Evolutionary conservation across 768 basidiomycete species (phyloP).

Genomic region (Lactifluus piperatus): DNA sequence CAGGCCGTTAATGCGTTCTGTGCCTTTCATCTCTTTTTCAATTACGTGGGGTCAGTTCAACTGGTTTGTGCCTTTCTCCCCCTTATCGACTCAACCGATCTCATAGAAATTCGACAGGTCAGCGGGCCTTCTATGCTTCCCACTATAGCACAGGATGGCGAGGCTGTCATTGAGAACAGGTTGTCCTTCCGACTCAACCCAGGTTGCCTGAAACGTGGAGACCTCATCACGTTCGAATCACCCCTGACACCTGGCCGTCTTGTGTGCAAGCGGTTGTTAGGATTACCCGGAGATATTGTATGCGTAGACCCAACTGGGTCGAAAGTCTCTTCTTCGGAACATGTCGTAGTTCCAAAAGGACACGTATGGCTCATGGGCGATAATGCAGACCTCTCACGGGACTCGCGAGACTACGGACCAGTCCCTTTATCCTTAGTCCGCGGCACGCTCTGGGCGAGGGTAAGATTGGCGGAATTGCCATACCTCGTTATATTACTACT

Average conservation of each 20-base stretch:
- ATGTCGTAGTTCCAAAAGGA: constrained; percentile 72
- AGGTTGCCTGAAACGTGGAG: constrained; percentile 53
- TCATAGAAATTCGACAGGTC: constrained; percentile 37
- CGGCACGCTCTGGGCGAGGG: constrained; percentile 58
- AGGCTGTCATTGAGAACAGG: constrained; percentile 56
- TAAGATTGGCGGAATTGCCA: constrained; percentile 28
- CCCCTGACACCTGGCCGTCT: constrained; percentile 56
- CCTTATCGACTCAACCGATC: neutral
- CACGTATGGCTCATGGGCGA: constrained; percentile 91
- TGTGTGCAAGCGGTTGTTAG: constrained; percentile 86
- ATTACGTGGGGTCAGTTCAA: constrained; percentile 51
- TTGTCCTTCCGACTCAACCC: constrained; percentile 46
- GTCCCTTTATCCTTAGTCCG: constrained; percentile 74
- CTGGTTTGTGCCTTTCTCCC: constrained; percentile 30
- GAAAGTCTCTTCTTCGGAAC: constrained; percentile 55
- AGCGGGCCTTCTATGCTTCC: constrained; percentile 76
- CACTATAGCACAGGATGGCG: constrained; percentile 51
- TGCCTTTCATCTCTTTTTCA: constrained; percentile 51
- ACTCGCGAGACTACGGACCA: constrained; percentile 91
- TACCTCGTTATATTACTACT: neutral
- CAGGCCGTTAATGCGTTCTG: constrained; percentile 41
- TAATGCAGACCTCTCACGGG: constrained; percentile 72
- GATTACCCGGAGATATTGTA: constrained; percentile 81
- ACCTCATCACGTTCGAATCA: constrained; percentile 64
- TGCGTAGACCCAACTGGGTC: constrained; percentile 80